phyloP scores from a whole-genome alignment of 139 green algal species.

The Zygnema cylindricum region DNA sequence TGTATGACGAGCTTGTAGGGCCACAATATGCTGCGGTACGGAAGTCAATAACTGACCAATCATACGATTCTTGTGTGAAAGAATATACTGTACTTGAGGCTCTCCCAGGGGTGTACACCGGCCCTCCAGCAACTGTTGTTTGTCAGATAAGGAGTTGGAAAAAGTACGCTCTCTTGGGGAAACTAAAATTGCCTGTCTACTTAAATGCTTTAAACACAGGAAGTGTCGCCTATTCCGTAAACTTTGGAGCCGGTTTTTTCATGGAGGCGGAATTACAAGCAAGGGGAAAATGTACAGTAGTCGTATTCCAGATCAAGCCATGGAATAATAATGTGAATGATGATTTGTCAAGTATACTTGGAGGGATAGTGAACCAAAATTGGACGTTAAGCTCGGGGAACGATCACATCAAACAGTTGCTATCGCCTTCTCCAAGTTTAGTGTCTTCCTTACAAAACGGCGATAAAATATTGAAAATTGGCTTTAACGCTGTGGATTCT shows the following conservation, averaged over 20 bases:
- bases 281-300: too few relatives aligned
- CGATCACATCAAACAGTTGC: too few relatives aligned
- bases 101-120: not conserved
- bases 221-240: not conserved
- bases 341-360: too few relatives aligned
- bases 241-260: too few relatives aligned
- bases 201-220: not conserved
- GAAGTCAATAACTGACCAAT: not conserved
- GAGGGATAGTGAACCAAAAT: too few relatives aligned
- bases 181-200: not conserved
- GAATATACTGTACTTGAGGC: not conserved
- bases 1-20: constrained; percentile 19
- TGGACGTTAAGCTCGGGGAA: too few relatives aligned
- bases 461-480: not conserved
- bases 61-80: not conserved
- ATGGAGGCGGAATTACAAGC: too few relatives aligned
- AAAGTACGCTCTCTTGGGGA: not conserved
- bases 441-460: not conserved
- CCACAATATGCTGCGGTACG: not conserved
- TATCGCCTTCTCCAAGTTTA: not conserved
- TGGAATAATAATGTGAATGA: too few relatives aligned
- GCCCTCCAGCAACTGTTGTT: not conserved
- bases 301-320: too few relatives aligned
- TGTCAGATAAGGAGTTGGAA: not conserved
- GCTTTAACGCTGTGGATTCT: not conserved